These are phyloP conservation scores for Plenodomus biglobosus DNA, from an alignment of 2,329 filamentous ascomycete species.

Conservation along the genomic window DNA sequence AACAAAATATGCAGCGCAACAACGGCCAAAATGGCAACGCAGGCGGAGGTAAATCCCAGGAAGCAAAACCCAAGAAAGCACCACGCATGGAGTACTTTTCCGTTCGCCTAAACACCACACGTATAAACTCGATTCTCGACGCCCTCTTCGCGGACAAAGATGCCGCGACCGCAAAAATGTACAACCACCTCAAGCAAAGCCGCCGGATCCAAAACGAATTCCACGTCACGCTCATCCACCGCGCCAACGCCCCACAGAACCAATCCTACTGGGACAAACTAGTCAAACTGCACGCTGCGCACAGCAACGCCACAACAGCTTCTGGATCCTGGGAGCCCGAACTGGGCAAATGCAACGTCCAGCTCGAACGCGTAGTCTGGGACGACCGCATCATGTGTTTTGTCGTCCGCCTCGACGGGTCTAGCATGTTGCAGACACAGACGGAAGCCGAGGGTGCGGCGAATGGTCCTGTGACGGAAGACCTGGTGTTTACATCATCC, in stretches of 20 bases:
- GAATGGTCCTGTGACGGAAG: conserved; percentile 46
- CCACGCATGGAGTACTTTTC: conserved; percentile 66
- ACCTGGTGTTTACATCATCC: conserved; percentile 58
- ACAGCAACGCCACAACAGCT: conserved; percentile 37
- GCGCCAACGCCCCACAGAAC: conserved; percentile 61
- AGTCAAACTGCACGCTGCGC: conserved; percentile 54
- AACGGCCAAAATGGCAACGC: conserved; percentile 7
- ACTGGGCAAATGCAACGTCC: conserved; percentile 66
- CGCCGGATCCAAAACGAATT: conserved; percentile 81
- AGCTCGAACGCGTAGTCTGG: conserved; percentile 71
- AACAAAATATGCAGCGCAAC: conserved; percentile 33
- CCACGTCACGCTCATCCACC: conserved; percentile 92
- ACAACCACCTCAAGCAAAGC: conserved; percentile 70
- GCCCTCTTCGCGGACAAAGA: conserved; percentile 64
- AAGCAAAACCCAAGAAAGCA: conserved; percentile 51
- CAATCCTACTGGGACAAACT: conserved; percentile 78
- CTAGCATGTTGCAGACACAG: conserved; percentile 24
- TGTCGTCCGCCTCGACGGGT: conserved; percentile 63
- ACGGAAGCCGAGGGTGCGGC: no score
- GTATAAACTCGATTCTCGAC: conserved; percentile 64
- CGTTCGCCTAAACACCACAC: conserved; percentile 56
- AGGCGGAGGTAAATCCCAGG: conserved; percentile 13
- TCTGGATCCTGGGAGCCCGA: conserved; percentile 50
- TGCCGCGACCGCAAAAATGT: conserved; percentile 65
- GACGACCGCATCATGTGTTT: conserved; percentile 89